phyloP scores from a whole-genome alignment of 495 filamentous ascomycete genomes.

The Clohesyomyces aquaticus region DNA sequence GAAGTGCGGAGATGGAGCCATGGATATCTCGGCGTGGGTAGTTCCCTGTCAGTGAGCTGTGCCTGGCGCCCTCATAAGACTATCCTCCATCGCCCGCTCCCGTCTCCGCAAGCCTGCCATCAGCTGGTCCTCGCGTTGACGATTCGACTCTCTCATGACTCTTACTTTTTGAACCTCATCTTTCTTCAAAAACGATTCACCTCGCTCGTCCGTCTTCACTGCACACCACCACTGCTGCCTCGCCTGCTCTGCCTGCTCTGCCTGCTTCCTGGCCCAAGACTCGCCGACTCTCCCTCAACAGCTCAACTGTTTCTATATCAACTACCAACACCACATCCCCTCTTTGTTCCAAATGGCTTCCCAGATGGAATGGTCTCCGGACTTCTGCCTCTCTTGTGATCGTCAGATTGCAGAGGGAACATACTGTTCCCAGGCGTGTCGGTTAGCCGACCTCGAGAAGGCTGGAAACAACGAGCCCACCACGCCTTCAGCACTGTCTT shows the following conservation, averaged over 20 bases:
- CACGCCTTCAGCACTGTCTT: constrained; percentile 32
- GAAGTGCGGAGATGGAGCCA: constrained; percentile 8
- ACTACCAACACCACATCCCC: not conserved
- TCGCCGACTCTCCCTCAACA: not conserved
- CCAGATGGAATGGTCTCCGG: constrained; percentile 78
- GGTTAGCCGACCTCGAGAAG: constrained; percentile 83
- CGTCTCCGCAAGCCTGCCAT: constrained; percentile 24
- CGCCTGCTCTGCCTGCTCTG: too few species aligned
- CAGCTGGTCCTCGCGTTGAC: constrained; percentile 24
- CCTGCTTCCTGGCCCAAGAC: too few species aligned
- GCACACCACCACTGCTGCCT: too few species aligned
- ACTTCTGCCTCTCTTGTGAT: constrained; percentile 95
- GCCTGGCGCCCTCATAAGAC: constrained; percentile 32
- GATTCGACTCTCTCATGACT: constrained; percentile 5
- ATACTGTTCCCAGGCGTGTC: constrained; percentile 94
- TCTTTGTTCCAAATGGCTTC: constrained; percentile 31
- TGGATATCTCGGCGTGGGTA: not conserved
- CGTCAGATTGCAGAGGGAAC: constrained; percentile 73
- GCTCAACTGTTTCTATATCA: not conserved
- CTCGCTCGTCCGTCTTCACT: not conserved
- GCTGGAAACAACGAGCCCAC: constrained; percentile 43
- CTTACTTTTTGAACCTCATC: constrained; percentile 15
- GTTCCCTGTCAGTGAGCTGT: not conserved
- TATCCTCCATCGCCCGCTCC: constrained; percentile 28
- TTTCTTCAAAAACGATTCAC: not conserved